A percentile compares a stretch with the other conserved stretches of the same genome.
phyloP scores from a whole-genome alignment of 2,329 filamentous ascomycete genomes.

The Exophiala sp. region DNA sequence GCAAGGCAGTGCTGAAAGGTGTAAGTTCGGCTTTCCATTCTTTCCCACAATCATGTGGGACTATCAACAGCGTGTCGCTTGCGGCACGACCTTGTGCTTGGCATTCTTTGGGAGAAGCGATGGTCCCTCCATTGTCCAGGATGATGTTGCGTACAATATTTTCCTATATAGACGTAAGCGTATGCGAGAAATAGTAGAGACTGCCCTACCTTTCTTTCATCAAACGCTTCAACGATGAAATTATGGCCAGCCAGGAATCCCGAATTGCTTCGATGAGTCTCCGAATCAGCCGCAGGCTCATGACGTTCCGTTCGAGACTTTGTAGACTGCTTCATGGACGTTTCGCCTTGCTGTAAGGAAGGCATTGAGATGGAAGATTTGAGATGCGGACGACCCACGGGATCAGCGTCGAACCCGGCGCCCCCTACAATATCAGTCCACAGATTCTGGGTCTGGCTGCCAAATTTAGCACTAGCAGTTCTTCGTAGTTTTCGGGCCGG shows the following conservation, averaged over 20 bases:
- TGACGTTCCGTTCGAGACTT: too few relatives aligned
- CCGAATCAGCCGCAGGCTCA: not conserved
- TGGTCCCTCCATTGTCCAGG: constrained; percentile 39
- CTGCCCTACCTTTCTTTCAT: constrained; percentile 20
- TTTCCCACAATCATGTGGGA: constrained; percentile 37
- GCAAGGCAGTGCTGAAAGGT: not conserved
- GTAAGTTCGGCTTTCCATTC: constrained; percentile 34
- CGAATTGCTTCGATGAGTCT: not conserved
- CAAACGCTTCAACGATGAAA: constrained; percentile 15
- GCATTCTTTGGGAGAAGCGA: constrained; percentile 35
- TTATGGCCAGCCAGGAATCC: constrained; percentile 6
- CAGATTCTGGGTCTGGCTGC: constrained; percentile 74
- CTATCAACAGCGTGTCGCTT: constrained; percentile 42
- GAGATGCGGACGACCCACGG: constrained; percentile 14
- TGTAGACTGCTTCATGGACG: constrained; percentile 5
- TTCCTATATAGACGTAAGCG: constrained; percentile 10
- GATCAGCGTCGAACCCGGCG: constrained; percentile 30
- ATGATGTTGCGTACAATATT: constrained; percentile 40
- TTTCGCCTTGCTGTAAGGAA: constrained; percentile 8
- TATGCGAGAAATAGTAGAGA: not conserved
- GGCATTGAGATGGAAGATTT: constrained; percentile 30
- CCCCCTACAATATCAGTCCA: constrained; percentile 81
- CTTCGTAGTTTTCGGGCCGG: constrained; percentile 79
- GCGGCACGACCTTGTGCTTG: constrained; percentile 11
- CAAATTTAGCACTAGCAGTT: constrained; percentile 79